These are phyloP conservation scores for Boletus eberwhitei DNA, from an alignment of 768 basidiomycete species.

Conservation along the genomic window DNA sequence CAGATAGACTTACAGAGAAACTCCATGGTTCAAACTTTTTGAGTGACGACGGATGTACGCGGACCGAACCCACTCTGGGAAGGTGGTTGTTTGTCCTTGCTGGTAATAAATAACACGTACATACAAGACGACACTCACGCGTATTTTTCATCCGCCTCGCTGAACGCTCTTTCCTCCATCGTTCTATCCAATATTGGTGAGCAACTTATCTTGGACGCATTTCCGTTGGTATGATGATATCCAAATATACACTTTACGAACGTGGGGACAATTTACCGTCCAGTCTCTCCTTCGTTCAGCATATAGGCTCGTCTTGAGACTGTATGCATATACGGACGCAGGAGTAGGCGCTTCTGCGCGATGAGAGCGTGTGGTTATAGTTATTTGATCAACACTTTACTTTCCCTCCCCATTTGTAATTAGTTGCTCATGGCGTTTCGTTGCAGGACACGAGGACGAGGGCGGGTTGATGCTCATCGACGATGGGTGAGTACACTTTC, in stretches of 20 bases:
- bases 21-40: conserved; percentile 1
- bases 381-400: conserved; percentile 29
- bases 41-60: not conserved
- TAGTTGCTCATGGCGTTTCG: conserved; percentile 5
- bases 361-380: conserved; percentile 35
- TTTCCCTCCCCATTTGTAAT: not conserved
- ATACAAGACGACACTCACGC: not conserved
- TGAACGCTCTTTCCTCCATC: not conserved
- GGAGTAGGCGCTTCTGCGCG: conserved; percentile 34
- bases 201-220: not conserved
- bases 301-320: conserved; percentile 33
- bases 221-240: conserved; percentile 28
- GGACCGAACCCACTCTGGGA: not conserved
- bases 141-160: not conserved
- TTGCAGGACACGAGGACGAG: conserved; percentile 3
- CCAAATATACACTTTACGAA: conserved; percentile 28
- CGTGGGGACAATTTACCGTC: conserved; percentile 28
- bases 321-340: conserved; percentile 34
- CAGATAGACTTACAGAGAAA: conserved; percentile 5
- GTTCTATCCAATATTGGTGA: conserved; percentile 16
- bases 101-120: conserved; percentile 17
- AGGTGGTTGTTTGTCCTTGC: conserved; percentile 30
- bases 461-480: not conserved
- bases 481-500: conserved; percentile 5
- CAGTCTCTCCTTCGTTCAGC: conserved; percentile 36